phyloP scores from a whole-genome alignment of 2,329 filamentous ascomycete species.

The Fusarium agapanthi region DNA sequence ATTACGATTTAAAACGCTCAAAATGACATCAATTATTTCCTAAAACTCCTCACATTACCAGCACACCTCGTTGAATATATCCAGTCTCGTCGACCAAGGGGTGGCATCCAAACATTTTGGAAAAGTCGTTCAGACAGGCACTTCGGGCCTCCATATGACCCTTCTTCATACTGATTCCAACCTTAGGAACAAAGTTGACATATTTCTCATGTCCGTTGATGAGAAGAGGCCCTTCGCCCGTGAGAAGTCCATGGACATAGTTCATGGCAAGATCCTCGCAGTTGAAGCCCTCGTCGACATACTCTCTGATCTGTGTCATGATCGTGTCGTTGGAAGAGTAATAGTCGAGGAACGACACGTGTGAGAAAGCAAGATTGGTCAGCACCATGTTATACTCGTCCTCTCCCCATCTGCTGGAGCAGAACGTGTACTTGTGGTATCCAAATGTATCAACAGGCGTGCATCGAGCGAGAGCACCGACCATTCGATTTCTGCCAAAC shows the following conservation, averaged over 20 bases:
- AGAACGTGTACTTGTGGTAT: slow-evolving; percentile 46
- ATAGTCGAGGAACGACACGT: slow-evolving; percentile 51
- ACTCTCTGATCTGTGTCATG: slow-evolving; percentile 45
- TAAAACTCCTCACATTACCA: slow-evolving; percentile 34
- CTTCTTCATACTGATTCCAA: slow-evolving; percentile 47
- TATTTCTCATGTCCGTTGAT: slow-evolving; percentile 47
- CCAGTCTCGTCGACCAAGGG: slow-evolving; percentile 47
- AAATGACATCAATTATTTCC: neutral
- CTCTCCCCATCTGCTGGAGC: slow-evolving; percentile 37
- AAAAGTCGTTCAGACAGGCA: slow-evolving; percentile 49
- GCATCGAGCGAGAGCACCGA: slow-evolving; percentile 51
- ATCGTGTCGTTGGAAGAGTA: slow-evolving; percentile 49
- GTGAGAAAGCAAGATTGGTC: slow-evolving; percentile 50
- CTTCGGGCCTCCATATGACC: slow-evolving; percentile 48
- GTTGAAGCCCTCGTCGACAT: slow-evolving; percentile 51
- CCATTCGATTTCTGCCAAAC: slow-evolving; percentile 47
- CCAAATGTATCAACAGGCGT: slow-evolving; percentile 38
- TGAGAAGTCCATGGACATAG: slow-evolving; percentile 47
- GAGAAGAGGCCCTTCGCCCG: slow-evolving; percentile 47
- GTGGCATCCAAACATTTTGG: slow-evolving; percentile 47
- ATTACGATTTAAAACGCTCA: neutral
- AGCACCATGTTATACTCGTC: slow-evolving; percentile 49
- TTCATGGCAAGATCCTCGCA: slow-evolving; percentile 54
- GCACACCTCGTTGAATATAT: slow-evolving; percentile 47
- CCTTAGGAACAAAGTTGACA: slow-evolving; percentile 44